Conservation (phyloP, 129 eudicot genomes). For the Kitagawia praeruptora region DNA sequence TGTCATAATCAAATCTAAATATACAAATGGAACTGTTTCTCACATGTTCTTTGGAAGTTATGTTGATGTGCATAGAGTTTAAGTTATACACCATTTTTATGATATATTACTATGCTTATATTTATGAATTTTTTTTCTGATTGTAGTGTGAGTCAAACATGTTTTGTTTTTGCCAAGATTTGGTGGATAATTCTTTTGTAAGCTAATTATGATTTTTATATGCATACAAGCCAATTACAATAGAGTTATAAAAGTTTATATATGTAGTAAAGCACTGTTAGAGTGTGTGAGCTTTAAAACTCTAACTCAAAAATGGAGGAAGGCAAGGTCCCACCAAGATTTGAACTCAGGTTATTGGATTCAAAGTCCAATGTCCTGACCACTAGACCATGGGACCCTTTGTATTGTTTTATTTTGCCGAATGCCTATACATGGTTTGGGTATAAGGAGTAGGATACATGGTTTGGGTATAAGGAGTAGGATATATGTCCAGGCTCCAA, state of each 20-base stretch:
- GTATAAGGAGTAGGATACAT: neutral
- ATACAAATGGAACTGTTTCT: too few species aligned
- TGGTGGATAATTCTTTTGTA: too few species aligned
- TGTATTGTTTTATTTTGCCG: neutral
- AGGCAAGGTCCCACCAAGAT: conserved; percentile 21
- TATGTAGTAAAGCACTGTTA: neutral
- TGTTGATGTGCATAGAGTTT: too few species aligned
- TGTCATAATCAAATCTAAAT: too few species aligned
- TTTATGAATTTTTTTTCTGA: too few species aligned
- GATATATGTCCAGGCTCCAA: neutral
- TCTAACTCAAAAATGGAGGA: neutral
- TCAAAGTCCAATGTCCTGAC: conserved; percentile 76
- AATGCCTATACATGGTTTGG: neutral
- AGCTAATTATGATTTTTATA: too few species aligned
- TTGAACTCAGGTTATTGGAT: conserved; percentile 70
- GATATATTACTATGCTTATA: too few species aligned
- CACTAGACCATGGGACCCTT: conserved; percentile 60
- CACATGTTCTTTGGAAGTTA: too few species aligned
- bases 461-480: neutral
- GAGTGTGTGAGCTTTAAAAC: neutral
- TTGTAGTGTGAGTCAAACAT: too few species aligned
- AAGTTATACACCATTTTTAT: too few species aligned
- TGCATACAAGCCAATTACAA: neutral
- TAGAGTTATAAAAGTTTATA: neutral
- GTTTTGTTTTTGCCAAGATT: too few species aligned